A percentile compares a stretch with the other conserved stretches of the same genome.
Evolutionary conservation across 2,329 filamentous ascomycete species (phyloP).

Genomic region (Aureobasidium namibiae): DNA sequence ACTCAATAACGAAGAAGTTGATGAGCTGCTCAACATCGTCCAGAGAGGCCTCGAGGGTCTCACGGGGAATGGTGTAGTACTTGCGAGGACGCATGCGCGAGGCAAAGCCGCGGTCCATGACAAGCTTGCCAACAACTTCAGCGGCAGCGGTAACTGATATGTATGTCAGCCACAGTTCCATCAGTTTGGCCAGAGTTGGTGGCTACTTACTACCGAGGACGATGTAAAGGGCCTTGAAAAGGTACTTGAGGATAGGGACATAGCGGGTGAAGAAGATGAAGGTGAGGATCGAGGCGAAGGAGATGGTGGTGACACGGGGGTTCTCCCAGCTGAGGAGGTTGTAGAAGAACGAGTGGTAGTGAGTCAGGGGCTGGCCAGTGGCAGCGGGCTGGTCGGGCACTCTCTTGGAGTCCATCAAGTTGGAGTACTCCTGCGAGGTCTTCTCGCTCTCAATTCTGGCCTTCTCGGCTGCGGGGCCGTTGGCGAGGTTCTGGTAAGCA

Average conservation of each 20-base stretch:
- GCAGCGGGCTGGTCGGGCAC: slow-evolving; percentile 47
- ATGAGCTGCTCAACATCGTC: slow-evolving; percentile 57
- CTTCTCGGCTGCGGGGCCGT: slow-evolving; percentile 49
- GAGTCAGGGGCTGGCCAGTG: slow-evolving; percentile 55
- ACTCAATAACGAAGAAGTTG: slow-evolving; percentile 62
- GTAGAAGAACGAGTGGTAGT: slow-evolving; percentile 61
- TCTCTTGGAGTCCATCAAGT: slow-evolving; percentile 47
- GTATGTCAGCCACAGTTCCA: slow-evolving; percentile 7
- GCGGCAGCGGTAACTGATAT: slow-evolving; percentile 45
- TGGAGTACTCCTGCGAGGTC: slow-evolving; percentile 50
- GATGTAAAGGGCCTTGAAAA: slow-evolving; percentile 52
- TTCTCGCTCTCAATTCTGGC: slow-evolving; percentile 49
- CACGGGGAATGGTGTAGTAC: slow-evolving; percentile 59
- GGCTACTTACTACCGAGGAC: slow-evolving; percentile 46
- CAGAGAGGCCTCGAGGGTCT: slow-evolving; percentile 52
- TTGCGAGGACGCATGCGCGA: slow-evolving; percentile 54
- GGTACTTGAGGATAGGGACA: slow-evolving; percentile 53
- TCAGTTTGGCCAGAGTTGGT: neutral
- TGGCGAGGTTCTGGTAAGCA: slow-evolving; percentile 41
- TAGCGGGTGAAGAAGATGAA: slow-evolving; percentile 58
- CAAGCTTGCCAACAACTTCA: slow-evolving; percentile 48
- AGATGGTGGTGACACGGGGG: slow-evolving; percentile 54
- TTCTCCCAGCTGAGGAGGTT: slow-evolving; percentile 60
- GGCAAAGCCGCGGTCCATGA: slow-evolving; percentile 50
- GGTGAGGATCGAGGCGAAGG: slow-evolving; percentile 46